Evolutionary conservation across 2,329 filamentous ascomycete species (phyloP).

Genomic region (Fusarium sp.): DNA sequence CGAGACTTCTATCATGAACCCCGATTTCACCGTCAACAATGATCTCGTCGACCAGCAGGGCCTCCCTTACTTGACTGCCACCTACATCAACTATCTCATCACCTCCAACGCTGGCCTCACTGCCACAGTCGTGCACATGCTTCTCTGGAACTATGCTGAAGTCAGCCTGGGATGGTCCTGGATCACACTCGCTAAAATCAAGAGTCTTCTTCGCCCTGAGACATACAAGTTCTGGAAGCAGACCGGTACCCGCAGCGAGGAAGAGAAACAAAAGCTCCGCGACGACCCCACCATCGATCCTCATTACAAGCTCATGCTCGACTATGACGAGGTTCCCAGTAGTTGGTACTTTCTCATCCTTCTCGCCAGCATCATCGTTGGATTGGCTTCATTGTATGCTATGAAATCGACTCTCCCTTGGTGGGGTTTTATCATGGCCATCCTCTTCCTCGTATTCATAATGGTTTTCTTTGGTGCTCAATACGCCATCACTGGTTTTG

Average conservation of each 20-base stretch:
- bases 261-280: conserved; percentile 20
- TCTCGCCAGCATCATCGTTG: neutral
- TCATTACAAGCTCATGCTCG: conserved; percentile 32
- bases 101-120: conserved; percentile 22
- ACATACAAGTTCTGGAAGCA: conserved; percentile 21
- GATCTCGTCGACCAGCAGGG: conserved; percentile 1
- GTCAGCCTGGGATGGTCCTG: conserved; percentile 34
- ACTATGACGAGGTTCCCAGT: conserved; percentile 18
- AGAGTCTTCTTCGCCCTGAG: neutral
- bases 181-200: neutral
- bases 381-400: conserved; percentile 35
- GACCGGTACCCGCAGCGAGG: neutral
- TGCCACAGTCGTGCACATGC: conserved; percentile 17
- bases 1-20: conserved; percentile 20
- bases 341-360: conserved; percentile 22
- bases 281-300: conserved; percentile 18
- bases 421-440: conserved; percentile 55
- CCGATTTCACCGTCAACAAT: conserved; percentile 33
- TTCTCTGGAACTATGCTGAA: conserved; percentile 39
- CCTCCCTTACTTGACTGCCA: conserved; percentile 17
- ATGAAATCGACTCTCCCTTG: conserved; percentile 39
- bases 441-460: conserved; percentile 48
- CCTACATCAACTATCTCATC: conserved; percentile 26
- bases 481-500: conserved; percentile 18
- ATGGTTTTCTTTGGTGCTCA: conserved; percentile 53